These are phyloP conservation scores for Rhodotorula paludigena DNA, from an alignment of 768 basidiomycete genomes.

Conservation along the genomic window DNA sequence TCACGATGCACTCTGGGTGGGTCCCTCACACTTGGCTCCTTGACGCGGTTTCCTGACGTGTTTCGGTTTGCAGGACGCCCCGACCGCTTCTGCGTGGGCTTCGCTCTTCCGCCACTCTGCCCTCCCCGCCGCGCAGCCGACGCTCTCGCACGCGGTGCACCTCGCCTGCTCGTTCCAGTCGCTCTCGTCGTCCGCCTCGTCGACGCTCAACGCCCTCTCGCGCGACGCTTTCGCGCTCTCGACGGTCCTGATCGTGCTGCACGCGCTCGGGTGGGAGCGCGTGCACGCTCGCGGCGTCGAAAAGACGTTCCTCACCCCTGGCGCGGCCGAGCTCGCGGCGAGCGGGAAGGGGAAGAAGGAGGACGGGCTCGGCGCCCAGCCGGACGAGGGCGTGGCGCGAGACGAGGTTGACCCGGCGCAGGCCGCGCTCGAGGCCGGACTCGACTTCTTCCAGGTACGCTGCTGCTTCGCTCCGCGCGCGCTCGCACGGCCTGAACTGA, in stretches of 20 bases:
- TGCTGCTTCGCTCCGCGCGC: too few species aligned
- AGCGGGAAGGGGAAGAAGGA: not conserved
- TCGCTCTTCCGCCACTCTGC: conserved; percentile 9
- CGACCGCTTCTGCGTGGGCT: conserved; percentile 17
- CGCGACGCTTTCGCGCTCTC: conserved; percentile 31
- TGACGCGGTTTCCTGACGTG: too few species aligned
- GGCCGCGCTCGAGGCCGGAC: conserved; percentile 13
- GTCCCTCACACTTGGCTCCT: not conserved
- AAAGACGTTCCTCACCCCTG: conserved; percentile 3
- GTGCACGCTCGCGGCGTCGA: conserved; percentile 16
- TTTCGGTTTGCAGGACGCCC: conserved; percentile 22
- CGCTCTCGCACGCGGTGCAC: conserved; percentile 17
- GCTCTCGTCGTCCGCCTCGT: not conserved
- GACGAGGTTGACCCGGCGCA: not conserved
- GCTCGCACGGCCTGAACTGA: not conserved
- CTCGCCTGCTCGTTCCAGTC: conserved; percentile 6
- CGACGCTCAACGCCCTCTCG: conserved; percentile 3
- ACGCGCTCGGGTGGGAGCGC: conserved; percentile 17
- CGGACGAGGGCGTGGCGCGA: not conserved
- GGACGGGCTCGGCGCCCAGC: too few species aligned
- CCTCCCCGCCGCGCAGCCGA: conserved; percentile 16
- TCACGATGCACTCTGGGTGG: conserved; percentile 32
- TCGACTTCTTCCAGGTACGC: conserved; percentile 30
- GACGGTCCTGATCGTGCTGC: conserved; percentile 19
- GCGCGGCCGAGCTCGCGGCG: too few species aligned